Conservation (phyloP, 331 rosid species). For the Dryas integrifolia region DNA sequence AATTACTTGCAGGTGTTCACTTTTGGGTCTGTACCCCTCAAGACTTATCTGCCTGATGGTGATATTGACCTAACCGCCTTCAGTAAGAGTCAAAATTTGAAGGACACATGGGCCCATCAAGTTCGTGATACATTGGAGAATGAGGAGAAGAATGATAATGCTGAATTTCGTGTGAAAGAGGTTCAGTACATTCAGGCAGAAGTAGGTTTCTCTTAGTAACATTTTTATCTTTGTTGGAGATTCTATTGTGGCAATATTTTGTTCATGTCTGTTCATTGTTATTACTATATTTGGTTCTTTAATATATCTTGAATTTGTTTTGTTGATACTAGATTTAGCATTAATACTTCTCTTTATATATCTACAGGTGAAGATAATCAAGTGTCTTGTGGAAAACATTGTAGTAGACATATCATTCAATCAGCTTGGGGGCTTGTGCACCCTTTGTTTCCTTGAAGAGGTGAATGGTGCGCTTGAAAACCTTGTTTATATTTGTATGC, state of each 20-base stretch:
- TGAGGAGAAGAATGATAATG: conserved; percentile 90
- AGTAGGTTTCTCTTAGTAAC: conserved; percentile 45
- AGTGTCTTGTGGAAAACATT: conserved; percentile 96
- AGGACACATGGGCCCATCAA: conserved; percentile 92
- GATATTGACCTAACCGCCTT: conserved; percentile 96
- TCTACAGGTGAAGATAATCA: conserved; percentile 83
- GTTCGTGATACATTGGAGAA: conserved; percentile 86
- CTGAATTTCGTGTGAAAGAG: conserved; percentile 91
- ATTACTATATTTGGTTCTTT: not conserved
- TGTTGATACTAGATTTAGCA: conserved; percentile 10
- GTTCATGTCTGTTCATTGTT: not conserved
- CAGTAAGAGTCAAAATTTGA: conserved; percentile 70
- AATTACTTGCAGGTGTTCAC: conserved; percentile 71
- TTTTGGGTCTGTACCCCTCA: conserved; percentile 97
- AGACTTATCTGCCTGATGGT: conserved; percentile 99
- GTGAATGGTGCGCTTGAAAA: conserved; percentile 41
- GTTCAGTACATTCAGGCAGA: conserved; percentile 99
- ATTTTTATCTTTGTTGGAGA: not conserved
- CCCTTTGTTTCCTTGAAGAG: conserved; percentile 98
- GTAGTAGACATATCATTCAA: conserved; percentile 97
- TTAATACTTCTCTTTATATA: conserved; percentile 5
- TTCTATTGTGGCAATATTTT: not conserved
- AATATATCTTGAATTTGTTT: not conserved
- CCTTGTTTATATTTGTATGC: conserved; percentile 3
- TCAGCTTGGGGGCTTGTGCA: conserved; percentile 98